These are phyloP conservation scores for Pythium grandisporangium DNA, from an alignment of 352 stramenopile species.

Conservation along the genomic window DNA sequence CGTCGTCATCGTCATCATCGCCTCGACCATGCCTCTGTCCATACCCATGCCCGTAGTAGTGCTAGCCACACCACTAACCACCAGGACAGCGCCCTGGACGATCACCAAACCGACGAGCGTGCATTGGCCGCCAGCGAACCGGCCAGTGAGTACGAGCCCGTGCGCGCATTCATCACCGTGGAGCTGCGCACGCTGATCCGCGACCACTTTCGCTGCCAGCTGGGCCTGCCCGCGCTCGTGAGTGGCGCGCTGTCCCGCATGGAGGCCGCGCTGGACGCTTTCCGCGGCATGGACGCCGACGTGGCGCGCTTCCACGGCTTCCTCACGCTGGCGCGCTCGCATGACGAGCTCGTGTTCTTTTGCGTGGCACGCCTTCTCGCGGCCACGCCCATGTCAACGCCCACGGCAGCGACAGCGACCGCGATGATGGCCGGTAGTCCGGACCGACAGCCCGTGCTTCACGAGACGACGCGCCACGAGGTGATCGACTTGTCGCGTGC, in stretches of 20 bases:
- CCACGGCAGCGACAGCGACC: no score
- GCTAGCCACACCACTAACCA: no score
- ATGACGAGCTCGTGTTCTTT: slow-evolving; percentile 56
- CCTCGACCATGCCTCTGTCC: not conserved
- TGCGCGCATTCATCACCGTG: slow-evolving; percentile 18
- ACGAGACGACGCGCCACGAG: slow-evolving; percentile 42
- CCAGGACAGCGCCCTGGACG: not conserved
- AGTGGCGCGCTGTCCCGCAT: slow-evolving; percentile 29
- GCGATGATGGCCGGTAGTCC: no score
- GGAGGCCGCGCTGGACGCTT: slow-evolving; percentile 17
- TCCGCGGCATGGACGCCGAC: slow-evolving; percentile 34
- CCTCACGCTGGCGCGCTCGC: slow-evolving; percentile 27
- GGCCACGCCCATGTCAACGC: not conserved
- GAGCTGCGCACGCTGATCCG: slow-evolving; percentile 25
- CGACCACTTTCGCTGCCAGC: slow-evolving; percentile 59
- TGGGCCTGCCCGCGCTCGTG: slow-evolving; percentile 44
- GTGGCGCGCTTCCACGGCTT: slow-evolving; percentile 54
- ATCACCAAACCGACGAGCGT: not conserved
- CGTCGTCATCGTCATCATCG: not conserved
- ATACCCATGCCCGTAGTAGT: no score
- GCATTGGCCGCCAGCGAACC: slow-evolving; percentile 7
- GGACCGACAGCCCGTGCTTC: slow-evolving; percentile 44
- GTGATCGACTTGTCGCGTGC: slow-evolving; percentile 33
- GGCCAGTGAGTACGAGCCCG: slow-evolving; percentile 3
- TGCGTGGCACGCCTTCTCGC: slow-evolving; percentile 37